Evolutionary conservation across 176 grass and related monocot species (phyloP).

Genomic region (Leersia perrieri): DNA sequence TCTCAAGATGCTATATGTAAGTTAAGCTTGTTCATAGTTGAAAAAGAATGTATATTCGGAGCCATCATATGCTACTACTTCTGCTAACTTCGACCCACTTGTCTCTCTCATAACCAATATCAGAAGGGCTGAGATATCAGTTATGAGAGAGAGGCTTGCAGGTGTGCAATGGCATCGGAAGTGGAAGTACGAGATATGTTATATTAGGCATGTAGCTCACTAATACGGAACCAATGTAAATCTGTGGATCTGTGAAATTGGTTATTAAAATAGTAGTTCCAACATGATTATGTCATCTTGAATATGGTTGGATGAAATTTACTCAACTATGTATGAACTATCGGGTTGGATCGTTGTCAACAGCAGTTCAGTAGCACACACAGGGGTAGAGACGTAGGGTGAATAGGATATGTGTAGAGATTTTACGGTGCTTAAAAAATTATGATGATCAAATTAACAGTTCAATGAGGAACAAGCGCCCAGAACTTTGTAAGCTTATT

Average conservation of each 20-base stretch:
- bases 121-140: not conserved
- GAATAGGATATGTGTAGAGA: not conserved
- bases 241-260: not conserved
- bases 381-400: not conserved
- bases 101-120: not conserved
- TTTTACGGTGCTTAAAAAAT: constrained; percentile 1
- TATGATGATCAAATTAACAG: constrained; percentile 1
- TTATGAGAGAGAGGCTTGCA: not conserved
- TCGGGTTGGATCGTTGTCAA: not conserved
- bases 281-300: not conserved
- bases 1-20: not conserved
- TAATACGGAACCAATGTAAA: not conserved
- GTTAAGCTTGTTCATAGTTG: not conserved
- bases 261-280: not conserved
- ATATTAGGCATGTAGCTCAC: not conserved
- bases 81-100: not conserved
- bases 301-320: not conserved
- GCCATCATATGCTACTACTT: not conserved
- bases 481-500: constrained; percentile 5
- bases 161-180: not conserved
- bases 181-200: not conserved
- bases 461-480: not conserved
- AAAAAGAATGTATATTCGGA: not conserved
- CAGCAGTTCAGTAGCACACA: not conserved
- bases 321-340: not conserved